Evolutionary conservation across 306 rosid species (phyloP).

Genomic region (Vicia sativa): DNA sequence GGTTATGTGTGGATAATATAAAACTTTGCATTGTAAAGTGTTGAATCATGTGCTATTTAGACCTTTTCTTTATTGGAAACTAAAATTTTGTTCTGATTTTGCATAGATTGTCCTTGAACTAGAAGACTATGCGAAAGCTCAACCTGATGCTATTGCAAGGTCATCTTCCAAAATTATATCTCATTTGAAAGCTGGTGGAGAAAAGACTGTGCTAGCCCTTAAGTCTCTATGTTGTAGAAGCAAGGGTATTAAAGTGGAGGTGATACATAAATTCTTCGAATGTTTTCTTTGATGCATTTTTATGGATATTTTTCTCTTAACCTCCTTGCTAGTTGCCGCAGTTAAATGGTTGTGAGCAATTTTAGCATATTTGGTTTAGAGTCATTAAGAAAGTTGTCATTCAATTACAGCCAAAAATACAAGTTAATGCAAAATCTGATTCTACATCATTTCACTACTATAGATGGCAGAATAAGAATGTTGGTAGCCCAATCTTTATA

Average conservation of each 20-base stretch:
- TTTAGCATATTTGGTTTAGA: slow-evolving; percentile 29
- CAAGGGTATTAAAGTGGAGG: slow-evolving; percentile 95
- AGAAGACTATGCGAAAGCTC: slow-evolving; percentile 82
- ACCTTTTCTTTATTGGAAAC: slow-evolving; percentile 30
- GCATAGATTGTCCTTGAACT: slow-evolving; percentile 71
- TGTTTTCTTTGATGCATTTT: slow-evolving; percentile 20
- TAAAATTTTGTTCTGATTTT: slow-evolving; percentile 38
- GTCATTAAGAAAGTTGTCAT: slow-evolving; percentile 4
- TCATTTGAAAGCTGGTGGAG: slow-evolving; percentile 84
- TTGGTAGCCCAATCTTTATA: slow-evolving; percentile 20
- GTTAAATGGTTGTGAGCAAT: slow-evolving; percentile 4
- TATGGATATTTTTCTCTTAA: slow-evolving; percentile 12
- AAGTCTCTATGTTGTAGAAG: slow-evolving; percentile 88
- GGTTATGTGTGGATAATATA: slow-evolving; percentile 5
- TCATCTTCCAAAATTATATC: slow-evolving; percentile 83
- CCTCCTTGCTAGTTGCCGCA: not conserved
- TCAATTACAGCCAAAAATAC: slow-evolving; percentile 5
- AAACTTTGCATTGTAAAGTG: slow-evolving; percentile 12
- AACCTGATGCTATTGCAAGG: slow-evolving; percentile 88
- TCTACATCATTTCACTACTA: slow-evolving; percentile 2
- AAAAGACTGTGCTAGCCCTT: slow-evolving; percentile 79
- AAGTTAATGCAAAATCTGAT: slow-evolving; percentile 20
- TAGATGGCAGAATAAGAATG: slow-evolving; percentile 7
- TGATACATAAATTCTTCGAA: slow-evolving; percentile 40
- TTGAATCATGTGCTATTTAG: slow-evolving; percentile 18